phyloP scores from a whole-genome alignment of 106 monocot genomes.

The Allium fistulosum region DNA sequence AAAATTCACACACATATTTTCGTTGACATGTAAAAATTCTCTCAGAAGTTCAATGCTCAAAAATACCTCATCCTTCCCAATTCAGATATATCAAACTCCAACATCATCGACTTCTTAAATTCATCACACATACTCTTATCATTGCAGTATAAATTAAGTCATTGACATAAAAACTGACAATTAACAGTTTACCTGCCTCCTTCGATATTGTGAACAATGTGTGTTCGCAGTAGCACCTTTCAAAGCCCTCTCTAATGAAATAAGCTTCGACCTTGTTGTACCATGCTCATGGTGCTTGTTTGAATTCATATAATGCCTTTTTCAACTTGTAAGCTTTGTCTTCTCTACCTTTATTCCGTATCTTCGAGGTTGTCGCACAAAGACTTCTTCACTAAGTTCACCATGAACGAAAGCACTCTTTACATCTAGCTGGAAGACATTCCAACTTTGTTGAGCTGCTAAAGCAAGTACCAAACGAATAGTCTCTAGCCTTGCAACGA shows the following conservation, averaged over 20 bases:
- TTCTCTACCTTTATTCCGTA: not conserved
- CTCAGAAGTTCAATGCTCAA: not conserved
- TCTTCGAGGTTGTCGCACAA: too few relatives aligned
- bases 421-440: too few relatives aligned
- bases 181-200: slow-evolving; percentile 3
- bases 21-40: not conserved
- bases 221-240: slow-evolving; percentile 3
- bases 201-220: slow-evolving; percentile 1
- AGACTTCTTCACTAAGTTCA: too few relatives aligned
- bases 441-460: not conserved
- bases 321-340: not conserved
- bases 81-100: slow-evolving; percentile 1
- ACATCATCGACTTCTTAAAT: too few relatives aligned
- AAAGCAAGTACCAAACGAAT: not conserved
- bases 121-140: too few relatives aligned
- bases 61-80: slow-evolving; percentile 5
- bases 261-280: too few relatives aligned
- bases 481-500: not conserved
- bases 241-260: not conserved
- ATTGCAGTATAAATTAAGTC: too few relatives aligned
- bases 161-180: too few relatives aligned
- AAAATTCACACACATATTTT: not conserved
- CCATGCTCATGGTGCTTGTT: too few relatives aligned
- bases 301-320: too few relatives aligned
- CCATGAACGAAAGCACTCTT: too few relatives aligned